Evolutionary conservation across 2,329 filamentous ascomycete genomes (phyloP), one percentile per base, ranked within the genome.

Genomic region (Alternaria atra): DNA sequence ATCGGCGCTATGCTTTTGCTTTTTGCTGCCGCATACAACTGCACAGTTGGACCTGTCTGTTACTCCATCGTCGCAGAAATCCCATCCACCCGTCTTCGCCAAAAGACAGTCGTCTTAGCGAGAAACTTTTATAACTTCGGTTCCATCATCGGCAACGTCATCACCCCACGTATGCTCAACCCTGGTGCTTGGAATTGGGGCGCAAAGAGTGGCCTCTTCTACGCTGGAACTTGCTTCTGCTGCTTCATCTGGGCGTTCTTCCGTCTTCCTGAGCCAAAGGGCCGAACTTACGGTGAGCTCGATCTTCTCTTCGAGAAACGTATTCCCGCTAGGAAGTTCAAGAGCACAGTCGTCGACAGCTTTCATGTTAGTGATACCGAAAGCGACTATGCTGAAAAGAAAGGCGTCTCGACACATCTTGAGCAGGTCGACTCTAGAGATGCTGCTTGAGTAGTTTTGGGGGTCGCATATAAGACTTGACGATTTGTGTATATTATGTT

Each of bases 21-120:
- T 50, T 77, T 76, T 48, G 74, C 93, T 0, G 81, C 94, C 43
- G 87, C 90, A 73, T 97, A 97, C 80, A 92, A 97, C 77, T 83
- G 93, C 53, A 91, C 91, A 0, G 92, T 97, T 43, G 93, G 93
- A 25, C 95, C 93, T 0, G 92, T 97, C 9, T 93, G 91, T 79
- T 97, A 96, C 81, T 94, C 92, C 0, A 86, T 97, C 12, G 93
- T 97, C 6, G 87, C 91, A 1, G 93, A 97, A 77, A 80, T 97
- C 34, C 93, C 92, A 0, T 93, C 92, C 0, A 89, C 91, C 10
- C 87, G 93, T 12, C 85, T 97, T 40, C 91, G 94, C 74, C 93
- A 95, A 80, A 97, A 97, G 84, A 97, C 93, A 0, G 91, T 97
- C 44, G 93, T 95, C 3, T 84, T 97, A 3, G 93, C 91, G 2